Evolutionary conservation across 257 asterid species (phyloP), one percentile per base, ranked within the genome.

Genomic region (Prunella vulgaris): DNA sequence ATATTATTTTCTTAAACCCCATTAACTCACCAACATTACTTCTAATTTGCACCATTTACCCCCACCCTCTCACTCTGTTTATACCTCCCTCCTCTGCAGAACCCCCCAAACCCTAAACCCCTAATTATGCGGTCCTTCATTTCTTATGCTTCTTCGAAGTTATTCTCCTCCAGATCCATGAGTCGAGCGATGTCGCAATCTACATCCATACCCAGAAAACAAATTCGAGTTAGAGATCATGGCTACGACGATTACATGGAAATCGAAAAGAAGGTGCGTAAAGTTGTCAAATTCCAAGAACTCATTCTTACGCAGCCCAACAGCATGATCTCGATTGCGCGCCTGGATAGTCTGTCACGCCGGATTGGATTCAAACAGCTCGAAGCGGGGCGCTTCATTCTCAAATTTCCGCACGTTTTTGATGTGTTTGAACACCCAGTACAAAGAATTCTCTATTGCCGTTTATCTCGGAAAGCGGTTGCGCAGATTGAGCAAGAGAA

Each of bases 371-470:
- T 82, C 85, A 89, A 83, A 63, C 90, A 84, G 13, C 76, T 75
- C 64, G 96, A 92, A 75, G 82, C 95, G 3, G 95, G 95, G 4
- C 83, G 80, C 1, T 89, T 92, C 62, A 82, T 92, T 7, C 93
- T 92, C 79, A 92, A 83, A 73, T 89, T 83, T 72, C 96, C 97
- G 0, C 95, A 84, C 71, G 92, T 92, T 63, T 89, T 92, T 62
- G 94, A 92, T 66, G 79, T 89, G n/a, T 89, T 92, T 25, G 98
- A 92, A 28, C 98, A 92, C 84, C 98, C 98, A 0, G 95, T 92
- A 13, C 98, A 89, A 68, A 74, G 98, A 44, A 87, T 92, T 30
- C 88, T 92, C 12, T 92, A 86, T 52, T 87, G 96, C 68, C 75
- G 96, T 40, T 73, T 92, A 0, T 64, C 94, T 13, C 85, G 94